Evolutionary conservation across 768 basidiomycete genomes (phyloP).

Genomic region (Leccinum disarticulatum): DNA sequence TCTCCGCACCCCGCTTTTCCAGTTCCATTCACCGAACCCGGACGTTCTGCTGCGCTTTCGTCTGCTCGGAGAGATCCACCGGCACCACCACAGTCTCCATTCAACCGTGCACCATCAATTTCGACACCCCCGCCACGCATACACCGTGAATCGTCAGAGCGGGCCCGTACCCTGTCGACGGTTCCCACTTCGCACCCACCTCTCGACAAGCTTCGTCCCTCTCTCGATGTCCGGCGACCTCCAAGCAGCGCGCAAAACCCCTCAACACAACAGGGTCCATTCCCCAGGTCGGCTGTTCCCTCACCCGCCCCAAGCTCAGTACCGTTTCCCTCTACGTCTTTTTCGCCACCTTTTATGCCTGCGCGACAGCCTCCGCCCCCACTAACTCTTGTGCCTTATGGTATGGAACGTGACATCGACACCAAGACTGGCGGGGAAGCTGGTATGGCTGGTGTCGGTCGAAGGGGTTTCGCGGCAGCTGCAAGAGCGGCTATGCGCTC

Average conservation of each 20-base stretch:
- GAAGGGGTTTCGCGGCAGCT: conserved; percentile 77
- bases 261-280: conserved; percentile 3
- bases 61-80: conserved; percentile 14
- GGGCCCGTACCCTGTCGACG: conserved; percentile 16
- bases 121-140: conserved; percentile 8
- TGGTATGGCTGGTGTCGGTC: conserved; percentile 90
- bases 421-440: conserved; percentile 76
- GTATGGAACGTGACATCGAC: conserved; percentile 44
- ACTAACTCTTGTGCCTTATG: conserved; percentile 10
- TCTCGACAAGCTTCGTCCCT: conserved; percentile 17
- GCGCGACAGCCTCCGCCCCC: conserved; percentile 24
- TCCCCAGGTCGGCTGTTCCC: conserved; percentile 12
- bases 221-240: conserved; percentile 16
- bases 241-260: conserved; percentile 14
- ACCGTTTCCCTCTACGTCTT: conserved; percentile 17
- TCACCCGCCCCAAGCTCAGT: conserved; percentile 7
- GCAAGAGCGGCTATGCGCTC: conserved; percentile 60
- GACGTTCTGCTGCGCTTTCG: conserved; percentile 20
- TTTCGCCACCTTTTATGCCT: conserved; percentile 5
- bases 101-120: conserved; percentile 12
- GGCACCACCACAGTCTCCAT: conserved; percentile 9
- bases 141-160: conserved; percentile 20
- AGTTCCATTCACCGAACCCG: conserved; percentile 11
- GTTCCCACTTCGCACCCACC: conserved; percentile 16
- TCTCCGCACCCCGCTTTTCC: conserved; percentile 14